Evolutionary conservation across 257 asterid species (phyloP).

Genomic region (Solanum gracilifrons): DNA sequence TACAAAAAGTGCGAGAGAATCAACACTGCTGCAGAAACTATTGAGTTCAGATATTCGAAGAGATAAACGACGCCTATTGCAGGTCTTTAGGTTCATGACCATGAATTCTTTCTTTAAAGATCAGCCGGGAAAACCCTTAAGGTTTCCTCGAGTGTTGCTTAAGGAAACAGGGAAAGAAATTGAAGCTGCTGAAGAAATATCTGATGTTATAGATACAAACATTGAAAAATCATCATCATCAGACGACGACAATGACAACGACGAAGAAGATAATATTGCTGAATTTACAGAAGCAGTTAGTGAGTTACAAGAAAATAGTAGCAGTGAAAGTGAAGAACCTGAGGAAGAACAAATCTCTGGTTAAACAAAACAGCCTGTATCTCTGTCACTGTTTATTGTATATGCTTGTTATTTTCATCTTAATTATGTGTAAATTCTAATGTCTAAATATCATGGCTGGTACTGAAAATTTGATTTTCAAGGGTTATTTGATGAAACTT

Average conservation of each 20-base stretch:
- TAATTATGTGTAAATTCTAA: background rate
- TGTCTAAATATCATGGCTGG: background rate
- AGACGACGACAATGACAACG: background rate
- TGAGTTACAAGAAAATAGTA: background rate
- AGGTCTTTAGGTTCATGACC: constrained; percentile 74
- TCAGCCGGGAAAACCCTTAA: constrained; percentile 36
- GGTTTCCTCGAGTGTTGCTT: constrained; percentile 49
- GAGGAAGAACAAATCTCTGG: constrained; percentile 16
- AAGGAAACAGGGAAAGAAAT: constrained; percentile 32
- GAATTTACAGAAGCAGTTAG: background rate
- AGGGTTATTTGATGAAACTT: background rate
- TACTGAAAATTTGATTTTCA: background rate
- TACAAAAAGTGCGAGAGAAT: constrained; percentile 22
- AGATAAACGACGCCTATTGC: constrained; percentile 65
- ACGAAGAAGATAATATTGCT: background rate
- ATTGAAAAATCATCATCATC: constrained; percentile 1
- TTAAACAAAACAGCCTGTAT: background rate
- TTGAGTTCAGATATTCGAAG: constrained; percentile 53
- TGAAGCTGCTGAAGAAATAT: constrained; percentile 8
- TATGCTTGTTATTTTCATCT: background rate
- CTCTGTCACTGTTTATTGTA: background rate
- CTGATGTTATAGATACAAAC: background rate
- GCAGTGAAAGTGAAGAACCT: background rate
- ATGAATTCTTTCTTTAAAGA: constrained; percentile 65
- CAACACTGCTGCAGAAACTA: constrained; percentile 66